Evolutionary conservation across 306 rosid genomes (phyloP).

Genomic region (Pyrus bretschneideri): DNA sequence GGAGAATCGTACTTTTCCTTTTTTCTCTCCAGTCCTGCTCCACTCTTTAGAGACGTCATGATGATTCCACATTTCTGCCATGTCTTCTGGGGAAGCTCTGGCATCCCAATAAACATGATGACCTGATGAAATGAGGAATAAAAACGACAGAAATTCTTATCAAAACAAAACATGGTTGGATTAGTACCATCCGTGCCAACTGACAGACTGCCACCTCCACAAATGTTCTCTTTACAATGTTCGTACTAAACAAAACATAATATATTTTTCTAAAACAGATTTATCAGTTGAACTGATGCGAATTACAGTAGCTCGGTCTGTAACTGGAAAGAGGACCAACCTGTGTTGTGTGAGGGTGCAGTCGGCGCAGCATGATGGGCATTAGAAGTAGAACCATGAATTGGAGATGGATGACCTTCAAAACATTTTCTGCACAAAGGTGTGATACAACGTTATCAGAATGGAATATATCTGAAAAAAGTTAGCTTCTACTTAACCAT

Average conservation of each 20-base stretch:
- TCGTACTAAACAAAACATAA: background rate
- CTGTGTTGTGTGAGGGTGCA: constrained; percentile 4
- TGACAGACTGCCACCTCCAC: background rate
- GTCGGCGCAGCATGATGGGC: constrained; percentile 17
- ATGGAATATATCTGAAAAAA: background rate
- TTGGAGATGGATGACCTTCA: constrained; percentile 27
- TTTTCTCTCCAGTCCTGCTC: constrained; percentile 53
- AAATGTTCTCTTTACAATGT: background rate
- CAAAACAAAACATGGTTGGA: background rate
- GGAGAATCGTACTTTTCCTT: constrained; percentile 56
- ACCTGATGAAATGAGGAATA: constrained; percentile 14
- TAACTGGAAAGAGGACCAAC: constrained; percentile 11
- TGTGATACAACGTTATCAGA: constrained; percentile 11
- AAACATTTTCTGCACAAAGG: constrained; percentile 46
- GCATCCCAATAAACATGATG: constrained; percentile 53
- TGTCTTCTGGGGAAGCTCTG: constrained; percentile 60
- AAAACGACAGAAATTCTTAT: background rate
- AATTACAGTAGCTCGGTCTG: background rate
- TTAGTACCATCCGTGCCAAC: background rate
- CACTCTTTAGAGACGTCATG: constrained; percentile 58
- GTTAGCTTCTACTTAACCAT: background rate
- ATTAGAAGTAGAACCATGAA: constrained; percentile 15
- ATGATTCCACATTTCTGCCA: constrained; percentile 86
- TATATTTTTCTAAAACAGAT: too few relatives aligned
- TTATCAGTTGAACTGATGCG: background rate